These are phyloP conservation scores for Erigeron canadensis DNA, from an alignment of 129 eudicot genomes.

Conservation along the genomic window DNA sequence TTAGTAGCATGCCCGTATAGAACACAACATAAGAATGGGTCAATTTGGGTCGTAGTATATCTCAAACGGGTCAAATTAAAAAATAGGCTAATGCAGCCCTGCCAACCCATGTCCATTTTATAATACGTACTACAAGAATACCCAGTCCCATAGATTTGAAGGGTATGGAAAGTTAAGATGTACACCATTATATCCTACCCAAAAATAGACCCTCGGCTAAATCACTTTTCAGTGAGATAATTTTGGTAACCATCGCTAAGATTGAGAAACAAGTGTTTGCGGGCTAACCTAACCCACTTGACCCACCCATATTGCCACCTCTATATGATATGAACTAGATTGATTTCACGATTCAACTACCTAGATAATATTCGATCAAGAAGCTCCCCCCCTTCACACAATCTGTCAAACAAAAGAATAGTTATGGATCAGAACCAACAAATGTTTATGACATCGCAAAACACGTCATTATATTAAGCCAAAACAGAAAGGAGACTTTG, in stretches of 20 bases:
- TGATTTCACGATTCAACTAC: conserved; percentile 22
- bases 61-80: background rate
- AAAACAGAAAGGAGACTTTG: conserved; percentile 1
- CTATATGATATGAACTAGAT: conserved; percentile 8
- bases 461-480: conserved; percentile 4
- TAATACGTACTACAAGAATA: too few species aligned
- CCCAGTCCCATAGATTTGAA: too few species aligned
- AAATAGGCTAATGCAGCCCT: background rate
- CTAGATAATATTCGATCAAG: conserved; percentile 87
- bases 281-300: background rate
- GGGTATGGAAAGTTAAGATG: background rate
- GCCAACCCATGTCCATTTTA: background rate
- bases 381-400: conserved; percentile 97
- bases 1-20: background rate
- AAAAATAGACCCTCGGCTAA: background rate
- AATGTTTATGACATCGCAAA: background rate
- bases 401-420: conserved; percentile 43
- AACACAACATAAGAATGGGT: background rate
- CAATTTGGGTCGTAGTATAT: background rate
- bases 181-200: background rate
- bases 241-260: background rate
- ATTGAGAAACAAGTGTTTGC: background rate
- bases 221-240: background rate
- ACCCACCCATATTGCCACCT: background rate
- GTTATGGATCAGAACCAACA: conserved; percentile 14